Evolutionary conservation across 2,329 filamentous ascomycete species (phyloP), one percentile per base, ranked within the genome.

Genomic region (Orbilia quercus): DNA sequence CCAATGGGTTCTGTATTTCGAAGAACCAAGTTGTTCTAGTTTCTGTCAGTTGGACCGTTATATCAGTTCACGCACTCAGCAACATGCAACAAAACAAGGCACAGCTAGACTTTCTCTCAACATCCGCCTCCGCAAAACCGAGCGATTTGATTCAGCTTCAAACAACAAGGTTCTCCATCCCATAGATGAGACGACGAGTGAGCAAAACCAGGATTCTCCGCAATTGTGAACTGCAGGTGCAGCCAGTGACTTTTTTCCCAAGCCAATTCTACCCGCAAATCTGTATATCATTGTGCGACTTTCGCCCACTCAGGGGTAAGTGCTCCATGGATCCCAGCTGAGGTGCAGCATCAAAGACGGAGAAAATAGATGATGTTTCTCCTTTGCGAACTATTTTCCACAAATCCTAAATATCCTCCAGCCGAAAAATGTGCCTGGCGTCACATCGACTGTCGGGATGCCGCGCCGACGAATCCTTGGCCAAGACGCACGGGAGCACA

Each of bases 391-490:
- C 38, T 53, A 55, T 73, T 73, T 73, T 73, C 67, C 67, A 66
- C 67, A 66, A 73, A 73, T 73, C 59, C 53, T 55, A 16, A 14
- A 16, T 44, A 48, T 7, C 31, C 25, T 25, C 42, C n/a, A n/a
- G n/a, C n/a, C n/a, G n/a, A n/a, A n/a, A n/a, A n/a, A n/a, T n/a
- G 51, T 38, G 14, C 25, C 28, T 18, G 14, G n/a, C 50, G 28
- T 22, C 25, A n/a, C 31, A 48, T 31, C 34, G 28, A 18, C 23
- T 34, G 2, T 51, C 59, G 59, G 67, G 67, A 73, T 47, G 59
- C 47, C 67, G 67, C 60, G 67, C 67, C 67, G 67, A 65, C 40
- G 42, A 20, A 57, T 60, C 67, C 54, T 44, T 54, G 31, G 50
- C 58, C 66, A 64, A 71, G 66, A 34, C 51, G 25, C 53, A n/a